These are phyloP conservation scores for Leishmania tropica DNA, from an alignment of 208 protist species.

Conservation along the genomic window DNA sequence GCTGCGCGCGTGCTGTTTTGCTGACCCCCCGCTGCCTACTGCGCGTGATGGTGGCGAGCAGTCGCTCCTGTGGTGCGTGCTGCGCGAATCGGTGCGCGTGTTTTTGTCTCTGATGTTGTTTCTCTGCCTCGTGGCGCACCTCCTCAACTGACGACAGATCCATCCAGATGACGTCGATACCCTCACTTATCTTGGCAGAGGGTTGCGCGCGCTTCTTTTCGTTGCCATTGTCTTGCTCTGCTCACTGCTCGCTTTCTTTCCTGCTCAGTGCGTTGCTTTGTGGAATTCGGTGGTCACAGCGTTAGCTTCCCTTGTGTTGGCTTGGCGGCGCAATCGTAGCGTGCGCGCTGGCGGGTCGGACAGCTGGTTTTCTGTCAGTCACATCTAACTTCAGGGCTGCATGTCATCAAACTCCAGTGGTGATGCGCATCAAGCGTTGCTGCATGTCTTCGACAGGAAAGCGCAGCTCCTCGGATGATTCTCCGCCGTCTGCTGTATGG, in stretches of 20 bases:
- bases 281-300: neutral
- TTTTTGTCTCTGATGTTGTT: neutral
- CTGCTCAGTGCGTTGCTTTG: neutral
- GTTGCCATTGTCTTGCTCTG: neutral
- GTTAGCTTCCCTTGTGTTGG: neutral
- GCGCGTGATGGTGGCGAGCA: neutral
- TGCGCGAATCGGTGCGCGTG: neutral
- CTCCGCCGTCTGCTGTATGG: neutral
- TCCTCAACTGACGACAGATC: neutral
- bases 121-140: neutral
- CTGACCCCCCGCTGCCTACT: neutral
- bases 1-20: neutral
- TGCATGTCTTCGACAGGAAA: neutral
- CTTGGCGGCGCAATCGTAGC: neutral
- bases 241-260: slow-evolving; percentile 1
- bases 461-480: neutral
- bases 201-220: neutral
- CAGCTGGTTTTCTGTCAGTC: neutral
- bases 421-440: neutral
- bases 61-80: neutral
- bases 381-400: too few species aligned
- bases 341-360: neutral
- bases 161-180: neutral
- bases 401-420: neutral
- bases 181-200: neutral